Percentiles rank a stretch among this genome's conserved stretches.
Evolutionary conservation across 345 rosid genomes (phyloP).

Genomic region (Streptanthus diversifolius): DNA sequence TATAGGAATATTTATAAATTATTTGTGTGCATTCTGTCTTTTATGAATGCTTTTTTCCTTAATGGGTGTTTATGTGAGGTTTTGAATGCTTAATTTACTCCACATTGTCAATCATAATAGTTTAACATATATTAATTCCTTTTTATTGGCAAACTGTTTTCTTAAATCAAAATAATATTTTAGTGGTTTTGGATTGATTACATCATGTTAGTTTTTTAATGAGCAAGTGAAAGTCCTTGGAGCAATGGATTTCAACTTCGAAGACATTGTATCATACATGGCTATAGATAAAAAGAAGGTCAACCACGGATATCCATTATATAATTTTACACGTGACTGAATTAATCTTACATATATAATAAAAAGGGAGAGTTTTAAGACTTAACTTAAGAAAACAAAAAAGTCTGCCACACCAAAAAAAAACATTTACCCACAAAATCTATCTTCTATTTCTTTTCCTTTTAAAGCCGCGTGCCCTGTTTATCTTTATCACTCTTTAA

Average conservation of each 20-base stretch:
- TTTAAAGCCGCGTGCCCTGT: not conserved
- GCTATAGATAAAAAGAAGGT: not conserved
- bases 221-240: slow-evolving; percentile 2
- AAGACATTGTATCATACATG: slow-evolving; percentile 6
- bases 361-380: not conserved
- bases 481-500: not conserved
- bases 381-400: not conserved
- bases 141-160: too few relatives aligned
- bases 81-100: not conserved
- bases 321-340: slow-evolving; percentile 20
- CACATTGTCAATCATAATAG: not conserved
- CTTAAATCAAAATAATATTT: too few relatives aligned
- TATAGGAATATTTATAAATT: too few relatives aligned
- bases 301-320: slow-evolving; percentile 4
- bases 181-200: not conserved
- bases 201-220: slow-evolving; percentile 2
- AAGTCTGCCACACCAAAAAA: not conserved
- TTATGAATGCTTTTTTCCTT: not conserved
- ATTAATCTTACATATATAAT: not conserved
- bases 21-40: not conserved
- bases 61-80: not conserved
- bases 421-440: not conserved
- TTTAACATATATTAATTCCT: too few relatives aligned
- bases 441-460: not conserved
- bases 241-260: slow-evolving; percentile 11